Base-by-base conservation (phyloP, 495 filamentous ascomycete genomes). In the Xylaria grammica region DNA sequence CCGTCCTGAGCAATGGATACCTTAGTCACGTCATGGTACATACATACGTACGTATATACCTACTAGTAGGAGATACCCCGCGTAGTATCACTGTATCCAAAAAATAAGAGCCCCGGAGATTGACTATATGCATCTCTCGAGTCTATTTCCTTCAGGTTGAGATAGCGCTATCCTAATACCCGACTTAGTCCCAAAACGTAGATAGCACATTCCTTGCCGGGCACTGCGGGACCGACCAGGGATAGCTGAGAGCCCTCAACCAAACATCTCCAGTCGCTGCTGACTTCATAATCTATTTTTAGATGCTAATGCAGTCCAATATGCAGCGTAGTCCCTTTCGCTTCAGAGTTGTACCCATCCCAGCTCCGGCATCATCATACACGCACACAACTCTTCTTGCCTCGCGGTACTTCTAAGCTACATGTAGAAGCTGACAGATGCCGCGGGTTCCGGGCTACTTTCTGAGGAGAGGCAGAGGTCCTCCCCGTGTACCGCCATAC, bases 331-430 rank as follows among this genome's bases (percentile, higher is more conserved):
- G 19, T 7, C 19, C 27, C 15, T 24, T 51, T 52, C 11, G 26
- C 32, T 24, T 32, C 24, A 4, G 20, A 24, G 30, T 54, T 36
- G 11, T 53, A 19, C 15, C 40, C 40, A 40, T 48, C 56, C 45
- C 36, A 51, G 26, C 17, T 24, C 59, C 36, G 15, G 45, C 59
- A 62, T 44, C 45, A 19, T 24, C 46, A 42, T 38, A 48, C 40
- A 44, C 49, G 40, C 60, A 40, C 56, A 62, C 38, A 62, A n/a
- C n/a, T n/a, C n/a, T 54, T 52, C 34, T 42, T 55, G 52, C 60
- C 60, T 54, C 50, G n/a, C 29, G 53, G 62, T 58, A 65, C 62
- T 44, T 65, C 24, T 1, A n/a, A 50, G 62, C 45, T 65, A 65
- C 62, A 49, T 65, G 62, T 42, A 17, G 38, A 26, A 15, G 40